phyloP scores from a whole-genome alignment of 2,329 filamentous ascomycete genomes.

The Venturia nashicola region DNA sequence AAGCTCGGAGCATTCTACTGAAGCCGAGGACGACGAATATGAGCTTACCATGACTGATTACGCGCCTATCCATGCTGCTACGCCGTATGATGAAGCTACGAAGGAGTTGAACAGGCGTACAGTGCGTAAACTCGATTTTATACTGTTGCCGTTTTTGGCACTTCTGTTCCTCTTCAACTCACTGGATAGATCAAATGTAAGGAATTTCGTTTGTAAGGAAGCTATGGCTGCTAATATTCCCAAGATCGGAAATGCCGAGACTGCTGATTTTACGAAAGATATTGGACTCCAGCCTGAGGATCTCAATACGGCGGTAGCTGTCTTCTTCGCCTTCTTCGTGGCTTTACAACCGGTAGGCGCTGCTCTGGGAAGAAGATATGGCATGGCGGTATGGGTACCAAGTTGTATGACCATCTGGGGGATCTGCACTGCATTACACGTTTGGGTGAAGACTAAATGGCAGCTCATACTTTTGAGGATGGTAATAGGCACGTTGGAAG shows the following conservation, averaged over 20 bases:
- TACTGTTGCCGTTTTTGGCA: slow-evolving; percentile 39
- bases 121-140: slow-evolving; percentile 35
- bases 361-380: slow-evolving; percentile 44
- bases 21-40: background rate
- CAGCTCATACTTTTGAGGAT: slow-evolving; percentile 34
- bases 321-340: slow-evolving; percentile 49
- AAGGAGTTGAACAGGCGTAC: slow-evolving; percentile 18
- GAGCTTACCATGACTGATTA: background rate
- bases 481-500: slow-evolving; percentile 35
- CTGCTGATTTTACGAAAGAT: slow-evolving; percentile 46
- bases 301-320: slow-evolving; percentile 43
- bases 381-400: slow-evolving; percentile 44
- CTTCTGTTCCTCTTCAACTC: slow-evolving; percentile 40
- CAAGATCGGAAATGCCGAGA: slow-evolving; percentile 41
- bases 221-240: slow-evolving; percentile 5
- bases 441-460: slow-evolving; percentile 33
- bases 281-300: slow-evolving; percentile 39
- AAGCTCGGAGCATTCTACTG: background rate
- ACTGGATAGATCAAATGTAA: slow-evolving; percentile 38
- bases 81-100: background rate
- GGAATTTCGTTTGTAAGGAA: background rate
- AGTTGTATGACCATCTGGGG: slow-evolving; percentile 44
- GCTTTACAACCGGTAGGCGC: slow-evolving; percentile 43
- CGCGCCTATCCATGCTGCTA: background rate
- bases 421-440: slow-evolving; percentile 34